Base-by-base conservation (phyloP, 1,139 yeast species). In the Yamadazyma sp. region DNA sequence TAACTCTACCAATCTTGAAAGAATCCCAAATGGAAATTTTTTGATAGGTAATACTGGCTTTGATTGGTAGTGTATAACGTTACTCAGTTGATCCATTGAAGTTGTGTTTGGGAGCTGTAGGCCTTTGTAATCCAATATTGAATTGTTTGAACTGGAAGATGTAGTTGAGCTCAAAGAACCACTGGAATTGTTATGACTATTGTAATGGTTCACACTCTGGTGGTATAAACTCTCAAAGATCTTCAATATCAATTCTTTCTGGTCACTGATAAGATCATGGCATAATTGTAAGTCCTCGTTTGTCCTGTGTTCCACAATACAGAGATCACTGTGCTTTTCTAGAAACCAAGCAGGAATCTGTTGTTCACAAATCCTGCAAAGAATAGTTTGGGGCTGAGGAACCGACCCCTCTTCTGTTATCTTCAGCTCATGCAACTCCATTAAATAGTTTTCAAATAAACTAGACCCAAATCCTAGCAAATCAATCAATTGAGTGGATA, bases 301-400 rank as follows among this genome's bases (percentile, higher is more conserved):
- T 3, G 86, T 78, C 49, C 84, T 76, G 59, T 89, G 96, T 56
- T 89, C 97, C 31, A 87, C 78, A 21, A 86, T 69, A 53, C 99
- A 94, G 38, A 86, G 67, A 54, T 89, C 95, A 1, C 94, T 83
- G 61, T 94, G 99, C 37, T 83, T 77, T 53, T 90, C 98, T 35
- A 92, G 71, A 82, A 95, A 92, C 98, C 98, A 94, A 1, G 92
- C 88, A 1, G 96, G 97, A n/a, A 90, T 80, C 37, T 78, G 77
- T 21, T 82, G 80, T 54, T 94, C 99, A 61, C 99, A 94, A 15
- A 94, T 89, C 37, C 96, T 73, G 59, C 99, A 94, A 29, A 90
- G 66, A 31, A 88, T 86, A 33, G 81, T 71, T 27, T 82, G 82
- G 0, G 95, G 96, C 22, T 80, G 76, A 0, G 96, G 95, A 0